phyloP scores from a whole-genome alignment of 169 alveolate species.

The Plasmodium chabaudi region DNA sequence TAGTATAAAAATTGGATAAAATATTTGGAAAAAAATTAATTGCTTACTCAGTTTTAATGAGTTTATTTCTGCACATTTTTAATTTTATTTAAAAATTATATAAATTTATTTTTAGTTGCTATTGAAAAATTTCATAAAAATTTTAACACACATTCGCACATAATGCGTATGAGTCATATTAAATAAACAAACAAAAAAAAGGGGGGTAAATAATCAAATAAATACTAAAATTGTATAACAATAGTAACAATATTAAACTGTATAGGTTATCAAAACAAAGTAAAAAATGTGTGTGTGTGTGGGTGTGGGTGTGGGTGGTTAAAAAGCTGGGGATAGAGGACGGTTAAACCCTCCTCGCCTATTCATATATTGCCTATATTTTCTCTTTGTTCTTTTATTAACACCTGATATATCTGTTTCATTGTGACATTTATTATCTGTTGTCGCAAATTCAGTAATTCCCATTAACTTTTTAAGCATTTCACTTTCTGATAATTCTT shows the following conservation, averaged over 20 bases:
- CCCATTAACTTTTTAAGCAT: constrained; percentile 88
- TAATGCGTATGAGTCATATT: too few species aligned
- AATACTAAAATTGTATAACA: neutral
- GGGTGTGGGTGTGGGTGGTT: neutral
- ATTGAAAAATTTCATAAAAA: too few species aligned
- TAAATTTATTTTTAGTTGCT: too few species aligned
- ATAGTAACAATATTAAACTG: too few species aligned
- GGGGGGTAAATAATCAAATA: neutral
- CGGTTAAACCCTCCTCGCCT: constrained; percentile 95
- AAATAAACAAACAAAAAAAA: constrained; percentile 1
- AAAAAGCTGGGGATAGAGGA: constrained; percentile 92
- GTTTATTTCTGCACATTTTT: too few species aligned
- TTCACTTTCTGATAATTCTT: constrained; percentile 81
- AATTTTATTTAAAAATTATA: too few species aligned
- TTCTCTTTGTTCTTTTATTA: constrained; percentile 89
- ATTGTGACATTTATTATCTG: constrained; percentile 88
- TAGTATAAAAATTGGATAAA: too few species aligned
- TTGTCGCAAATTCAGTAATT: constrained; percentile 84
- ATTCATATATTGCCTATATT: constrained; percentile 95
- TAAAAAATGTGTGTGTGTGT: neutral
- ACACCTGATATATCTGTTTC: constrained; percentile 88
- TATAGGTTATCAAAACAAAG: too few species aligned
- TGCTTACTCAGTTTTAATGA: too few species aligned
- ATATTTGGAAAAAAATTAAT: too few species aligned
- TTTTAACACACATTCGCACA: too few species aligned